Conservation (phyloP, 2,329 filamentous ascomycete species). For the Scytalidium sp. region DNA sequence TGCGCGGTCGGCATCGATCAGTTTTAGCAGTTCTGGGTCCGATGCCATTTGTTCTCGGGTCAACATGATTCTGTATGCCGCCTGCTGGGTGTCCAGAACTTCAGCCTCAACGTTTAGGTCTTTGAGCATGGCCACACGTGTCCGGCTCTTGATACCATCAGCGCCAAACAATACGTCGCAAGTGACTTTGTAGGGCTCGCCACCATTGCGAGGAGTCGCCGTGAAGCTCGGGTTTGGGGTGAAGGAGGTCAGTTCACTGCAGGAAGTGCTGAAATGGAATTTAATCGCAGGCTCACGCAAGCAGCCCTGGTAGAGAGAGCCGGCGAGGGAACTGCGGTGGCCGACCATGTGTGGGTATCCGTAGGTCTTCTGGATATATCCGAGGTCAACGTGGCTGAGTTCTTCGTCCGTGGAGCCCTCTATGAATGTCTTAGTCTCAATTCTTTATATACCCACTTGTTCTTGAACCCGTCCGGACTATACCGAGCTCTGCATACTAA, state of each 20-base stretch:
- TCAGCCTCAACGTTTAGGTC: conserved; percentile 39
- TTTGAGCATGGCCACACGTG: conserved; percentile 51
- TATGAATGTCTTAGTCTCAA: conserved; percentile 19
- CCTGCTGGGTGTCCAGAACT: conserved; percentile 69
- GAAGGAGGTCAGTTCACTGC: conserved; percentile 56
- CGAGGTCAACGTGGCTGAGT: conserved; percentile 67
- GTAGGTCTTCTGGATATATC: conserved; percentile 65
- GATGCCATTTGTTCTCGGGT: conserved; percentile 62
- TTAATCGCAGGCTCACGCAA: conserved; percentile 57
- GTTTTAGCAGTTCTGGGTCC: conserved; percentile 64
- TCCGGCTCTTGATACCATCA: conserved; percentile 54
- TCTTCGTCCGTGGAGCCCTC: conserved; percentile 68
- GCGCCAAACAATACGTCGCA: conserved; percentile 50
- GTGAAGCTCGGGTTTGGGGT: conserved; percentile 57
- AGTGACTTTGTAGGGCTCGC: conserved; percentile 45
- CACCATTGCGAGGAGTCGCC: conserved; percentile 50
- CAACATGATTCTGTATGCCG: conserved; percentile 77
- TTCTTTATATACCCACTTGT: background rate
- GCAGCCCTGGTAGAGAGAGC: conserved; percentile 69
- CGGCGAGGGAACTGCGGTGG: conserved; percentile 70
- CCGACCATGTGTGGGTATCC: conserved; percentile 78
- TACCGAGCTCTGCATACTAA: background rate
- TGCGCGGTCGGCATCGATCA: conserved; percentile 65
- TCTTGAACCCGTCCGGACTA: background rate
- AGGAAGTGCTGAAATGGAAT: conserved; percentile 63